A percentile compares a stretch with the other conserved stretches of the same genome.
These are phyloP conservation scores for Chalciporus chontae DNA, from an alignment of 768 basidiomycete genomes.

Conservation along the genomic window DNA sequence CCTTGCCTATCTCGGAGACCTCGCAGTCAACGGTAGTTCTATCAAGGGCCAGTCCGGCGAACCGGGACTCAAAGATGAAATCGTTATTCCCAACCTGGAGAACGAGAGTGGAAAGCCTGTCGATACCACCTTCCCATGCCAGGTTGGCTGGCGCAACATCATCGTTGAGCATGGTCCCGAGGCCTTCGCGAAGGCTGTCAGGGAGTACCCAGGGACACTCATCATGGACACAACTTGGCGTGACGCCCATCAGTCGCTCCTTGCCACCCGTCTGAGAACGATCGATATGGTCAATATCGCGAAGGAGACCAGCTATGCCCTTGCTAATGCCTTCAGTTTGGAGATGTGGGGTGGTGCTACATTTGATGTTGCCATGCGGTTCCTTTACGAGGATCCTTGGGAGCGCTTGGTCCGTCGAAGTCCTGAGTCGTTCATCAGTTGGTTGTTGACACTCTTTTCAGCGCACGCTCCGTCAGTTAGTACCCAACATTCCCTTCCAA, in stretches of 20 bases:
- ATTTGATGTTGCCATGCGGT: slow-evolving; percentile 98
- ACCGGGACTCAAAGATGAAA: slow-evolving; percentile 88
- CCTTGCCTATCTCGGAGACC: slow-evolving; percentile 93
- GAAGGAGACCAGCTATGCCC: slow-evolving; percentile 92
- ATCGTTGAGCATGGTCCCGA: slow-evolving; percentile 97
- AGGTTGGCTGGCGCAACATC: slow-evolving; percentile 95
- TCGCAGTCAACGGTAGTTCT: slow-evolving; percentile 96
- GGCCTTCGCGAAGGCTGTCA: slow-evolving; percentile 96
- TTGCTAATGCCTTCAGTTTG: slow-evolving; percentile 92
- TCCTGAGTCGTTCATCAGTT: background rate
- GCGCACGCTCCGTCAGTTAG: slow-evolving; percentile 90
- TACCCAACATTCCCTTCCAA: slow-evolving; percentile 98
- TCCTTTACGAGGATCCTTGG: slow-evolving; percentile 99
- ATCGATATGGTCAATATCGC: slow-evolving; percentile 98
- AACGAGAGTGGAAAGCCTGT: slow-evolving; percentile 71
- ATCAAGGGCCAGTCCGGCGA: slow-evolving; percentile 97
- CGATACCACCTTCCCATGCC: slow-evolving; percentile 81
- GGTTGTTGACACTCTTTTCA: slow-evolving; percentile 29
- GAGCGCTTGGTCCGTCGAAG: slow-evolving; percentile 73
- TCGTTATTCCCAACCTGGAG: slow-evolving; percentile 75
- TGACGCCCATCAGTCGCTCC: slow-evolving; percentile 96
- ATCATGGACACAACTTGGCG: slow-evolving; percentile 99
- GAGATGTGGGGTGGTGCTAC: slow-evolving; percentile 99
- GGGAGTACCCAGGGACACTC: slow-evolving; percentile 90
- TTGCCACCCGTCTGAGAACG: slow-evolving; percentile 94